phyloP scores from a whole-genome alignment of 2,329 filamentous ascomycete genomes.

The Pseudopyricularia javanii region DNA sequence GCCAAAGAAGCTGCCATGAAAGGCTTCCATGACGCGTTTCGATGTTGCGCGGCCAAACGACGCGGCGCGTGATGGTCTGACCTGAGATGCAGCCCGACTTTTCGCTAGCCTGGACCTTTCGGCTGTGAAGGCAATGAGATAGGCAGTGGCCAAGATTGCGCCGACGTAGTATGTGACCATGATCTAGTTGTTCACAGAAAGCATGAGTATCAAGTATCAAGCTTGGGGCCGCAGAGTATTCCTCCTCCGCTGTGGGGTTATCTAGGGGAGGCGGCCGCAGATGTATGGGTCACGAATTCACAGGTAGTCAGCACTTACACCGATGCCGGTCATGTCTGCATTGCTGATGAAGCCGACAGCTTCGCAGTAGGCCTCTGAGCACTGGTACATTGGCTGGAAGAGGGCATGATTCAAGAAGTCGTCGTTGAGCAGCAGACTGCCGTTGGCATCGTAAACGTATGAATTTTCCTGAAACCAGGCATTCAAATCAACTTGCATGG shows the following conservation, averaged over 20 bases:
- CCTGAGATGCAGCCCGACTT: neutral
- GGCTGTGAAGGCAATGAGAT: conserved; percentile 5
- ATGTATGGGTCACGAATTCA: no score
- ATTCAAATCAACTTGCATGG: neutral
- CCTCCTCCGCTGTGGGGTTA: neutral
- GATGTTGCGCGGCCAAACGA: neutral
- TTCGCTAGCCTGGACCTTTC: conserved; percentile 4
- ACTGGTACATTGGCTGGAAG: conserved; percentile 3
- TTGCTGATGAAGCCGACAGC: conserved; percentile 10
- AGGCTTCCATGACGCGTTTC: conserved; percentile 12
- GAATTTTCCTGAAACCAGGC: neutral
- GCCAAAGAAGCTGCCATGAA: conserved; percentile 13
- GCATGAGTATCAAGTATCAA: neutral
- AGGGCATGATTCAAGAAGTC: conserved; percentile 3
- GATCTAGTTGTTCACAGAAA: neutral
- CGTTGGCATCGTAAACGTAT: neutral
- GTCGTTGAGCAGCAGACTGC: neutral
- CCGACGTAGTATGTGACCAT: conserved; percentile 9
- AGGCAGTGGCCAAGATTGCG: conserved; percentile 7
- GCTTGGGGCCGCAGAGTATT: neutral
- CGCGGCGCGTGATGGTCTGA: neutral
- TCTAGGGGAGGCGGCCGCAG: no score
- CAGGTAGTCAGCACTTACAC: conserved; percentile 6
- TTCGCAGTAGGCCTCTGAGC: conserved; percentile 8
- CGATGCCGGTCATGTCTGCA: conserved; percentile 10